Conservation (phyloP, 345 rosid species). For the Eucalyptus regnans region DNA sequence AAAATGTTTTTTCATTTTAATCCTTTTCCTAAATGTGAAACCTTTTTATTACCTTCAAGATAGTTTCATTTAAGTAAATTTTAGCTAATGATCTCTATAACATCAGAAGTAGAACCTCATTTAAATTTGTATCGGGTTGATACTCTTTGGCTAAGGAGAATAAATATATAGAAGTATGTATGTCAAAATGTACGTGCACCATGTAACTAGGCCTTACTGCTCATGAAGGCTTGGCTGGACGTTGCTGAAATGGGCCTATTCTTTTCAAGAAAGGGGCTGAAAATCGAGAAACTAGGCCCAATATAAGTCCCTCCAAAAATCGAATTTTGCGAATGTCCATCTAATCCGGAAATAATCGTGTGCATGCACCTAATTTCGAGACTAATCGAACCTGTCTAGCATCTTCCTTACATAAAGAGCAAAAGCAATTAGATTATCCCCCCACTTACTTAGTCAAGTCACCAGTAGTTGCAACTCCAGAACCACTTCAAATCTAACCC, state of each 20-base stretch:
- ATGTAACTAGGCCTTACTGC: not conserved
- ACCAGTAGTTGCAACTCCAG: slow-evolving; percentile 6
- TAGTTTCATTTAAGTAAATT: not conserved
- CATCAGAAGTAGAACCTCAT: not conserved
- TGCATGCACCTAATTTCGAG: not conserved
- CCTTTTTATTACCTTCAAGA: not conserved
- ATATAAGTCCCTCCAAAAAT: not conserved
- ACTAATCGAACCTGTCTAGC: not conserved
- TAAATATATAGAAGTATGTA: not conserved
- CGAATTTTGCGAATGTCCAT: not conserved
- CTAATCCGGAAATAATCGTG: not conserved
- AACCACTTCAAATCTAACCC: not conserved
- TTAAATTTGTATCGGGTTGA: not conserved
- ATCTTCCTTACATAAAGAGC: not conserved
- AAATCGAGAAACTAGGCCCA: not conserved
- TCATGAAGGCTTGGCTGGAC: not conserved
- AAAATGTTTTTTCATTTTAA: no score
- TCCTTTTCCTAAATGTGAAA: not conserved
- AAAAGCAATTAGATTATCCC: not conserved
- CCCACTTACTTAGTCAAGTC: not conserved
- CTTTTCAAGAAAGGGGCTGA: not conserved
- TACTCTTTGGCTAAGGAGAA: not conserved
- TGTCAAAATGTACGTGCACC: not conserved
- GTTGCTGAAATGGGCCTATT: not conserved
- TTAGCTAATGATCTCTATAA: not conserved